phyloP scores from a whole-genome alignment of 2,329 filamentous ascomycete genomes.

The Metarhizium humberi region DNA sequence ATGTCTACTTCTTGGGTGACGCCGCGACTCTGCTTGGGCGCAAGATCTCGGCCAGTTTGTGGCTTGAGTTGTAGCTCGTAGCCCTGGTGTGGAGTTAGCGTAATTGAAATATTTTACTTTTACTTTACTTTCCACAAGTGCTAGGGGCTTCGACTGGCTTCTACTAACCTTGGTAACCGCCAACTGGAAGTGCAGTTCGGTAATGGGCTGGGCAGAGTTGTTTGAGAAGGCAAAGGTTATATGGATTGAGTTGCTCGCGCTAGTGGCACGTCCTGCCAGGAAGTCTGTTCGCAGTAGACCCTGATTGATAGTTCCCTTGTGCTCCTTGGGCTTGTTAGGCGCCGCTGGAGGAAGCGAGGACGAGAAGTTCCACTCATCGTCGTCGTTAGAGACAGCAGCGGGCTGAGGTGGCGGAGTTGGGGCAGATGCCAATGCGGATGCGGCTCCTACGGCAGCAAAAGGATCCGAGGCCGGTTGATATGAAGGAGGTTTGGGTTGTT shows the following conservation, averaged over 20 bases:
- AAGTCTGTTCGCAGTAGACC: slow-evolving; percentile 66
- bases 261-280: slow-evolving; percentile 50
- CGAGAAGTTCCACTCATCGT: slow-evolving; percentile 92
- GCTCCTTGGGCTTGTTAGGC: slow-evolving; percentile 44
- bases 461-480: slow-evolving; percentile 36
- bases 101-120: not conserved
- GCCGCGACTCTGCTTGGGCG: slow-evolving; percentile 62
- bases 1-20: slow-evolving; percentile 76
- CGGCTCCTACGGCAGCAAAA: slow-evolving; percentile 38
- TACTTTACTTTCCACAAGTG: not conserved
- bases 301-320: slow-evolving; percentile 60
- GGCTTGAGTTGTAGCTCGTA: slow-evolving; percentile 75
- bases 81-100: slow-evolving; percentile 40
- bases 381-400: slow-evolving; percentile 42
- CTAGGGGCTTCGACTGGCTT: no score
- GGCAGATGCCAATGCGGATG: slow-evolving; percentile 16
- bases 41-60: slow-evolving; percentile 70
- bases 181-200: slow-evolving; percentile 79
- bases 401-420: slow-evolving; percentile 13
- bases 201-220: slow-evolving; percentile 58
- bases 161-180: slow-evolving; percentile 76
- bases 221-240: slow-evolving; percentile 81
- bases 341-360: slow-evolving; percentile 65
- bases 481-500: slow-evolving; percentile 35
- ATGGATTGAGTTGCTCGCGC: slow-evolving; percentile 48